Evolutionary conservation across 2,329 filamentous ascomycete genomes (phyloP), one percentile per base, ranked within the genome.

Genomic region (Annulohypoxylon truncatum): DNA sequence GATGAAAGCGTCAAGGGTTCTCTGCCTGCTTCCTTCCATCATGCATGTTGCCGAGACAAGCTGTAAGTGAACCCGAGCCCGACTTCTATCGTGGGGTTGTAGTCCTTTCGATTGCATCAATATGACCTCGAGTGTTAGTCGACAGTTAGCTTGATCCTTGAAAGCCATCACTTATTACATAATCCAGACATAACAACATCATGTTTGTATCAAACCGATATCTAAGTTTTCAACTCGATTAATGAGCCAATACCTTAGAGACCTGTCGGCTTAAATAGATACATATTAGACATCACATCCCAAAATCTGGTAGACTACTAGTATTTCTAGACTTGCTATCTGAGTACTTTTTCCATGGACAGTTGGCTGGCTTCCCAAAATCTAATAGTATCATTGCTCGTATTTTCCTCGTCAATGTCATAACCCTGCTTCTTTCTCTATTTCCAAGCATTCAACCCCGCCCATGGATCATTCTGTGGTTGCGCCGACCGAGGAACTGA

Each of bases 361-460:
- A 38, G 38, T 28, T 22, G 53, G 24, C 42, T 61, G 26, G 60
- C 60, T 59, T 59, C 48, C 53, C 24, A 52, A 35, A 65, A 42
- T 55, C 61, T 42, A 40, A 22, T 44, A 52, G 55, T 20, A 24
- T 56, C 52, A 54, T 61, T 28, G 15, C 35, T 63, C 26, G 53
- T 56, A 24, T 66, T 52, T 64, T 26, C 56, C 29, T 69, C 56
- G 22, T 62, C 52, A 38, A 58, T 29, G 13, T 66, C 59, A 26
- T 68, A 35, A 52, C 50, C 31, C 28, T 33, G 28, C 7, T 33
- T 33, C 56, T 71, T 40, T 40, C 56, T 71, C 63, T 72, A 86
- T 72, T 84, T 85, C 84, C 84, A 86, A 40, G 82, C 80, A 66
- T 80, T 85, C 29, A 86, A 73, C 1, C 84, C 84, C 10, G 84